Evolutionary conservation across 768 basidiomycete genomes (phyloP).

Genomic region (Boletus reticulatus): DNA sequence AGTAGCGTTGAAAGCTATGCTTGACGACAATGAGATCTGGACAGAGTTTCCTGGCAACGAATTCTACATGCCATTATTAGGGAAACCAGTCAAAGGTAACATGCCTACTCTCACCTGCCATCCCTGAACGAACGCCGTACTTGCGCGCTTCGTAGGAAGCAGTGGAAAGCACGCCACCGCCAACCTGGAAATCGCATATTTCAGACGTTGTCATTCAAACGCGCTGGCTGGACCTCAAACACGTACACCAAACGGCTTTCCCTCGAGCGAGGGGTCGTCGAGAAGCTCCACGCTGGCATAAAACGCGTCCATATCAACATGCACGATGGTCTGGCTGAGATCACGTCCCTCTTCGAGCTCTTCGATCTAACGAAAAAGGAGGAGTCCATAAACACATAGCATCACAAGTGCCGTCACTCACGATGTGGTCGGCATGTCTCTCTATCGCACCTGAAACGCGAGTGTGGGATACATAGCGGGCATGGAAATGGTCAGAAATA

Average conservation of each 20-base stretch:
- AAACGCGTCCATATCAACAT: slow-evolving; percentile 97
- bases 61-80: slow-evolving; percentile 46
- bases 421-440: slow-evolving; percentile 63
- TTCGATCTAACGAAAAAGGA: slow-evolving; percentile 39
- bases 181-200: slow-evolving; percentile 47
- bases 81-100: background rate
- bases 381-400: background rate
- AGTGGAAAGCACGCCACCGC: slow-evolving; percentile 80
- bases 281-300: slow-evolving; percentile 79
- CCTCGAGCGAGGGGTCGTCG: slow-evolving; percentile 57
- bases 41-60: slow-evolving; percentile 92
- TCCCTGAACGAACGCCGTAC: slow-evolving; percentile 89
- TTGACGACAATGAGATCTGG: slow-evolving; percentile 77
- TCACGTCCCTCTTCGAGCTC: slow-evolving; percentile 78
- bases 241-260: slow-evolving; percentile 72
- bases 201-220: slow-evolving; percentile 1
- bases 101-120: slow-evolving; percentile 67
- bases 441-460: slow-evolving; percentile 53
- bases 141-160: slow-evolving; percentile 92
- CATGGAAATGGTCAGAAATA: background rate
- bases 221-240: background rate
- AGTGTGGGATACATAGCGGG: background rate
- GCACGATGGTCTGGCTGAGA: slow-evolving; percentile 80
- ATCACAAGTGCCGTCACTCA: slow-evolving; percentile 35
- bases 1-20: slow-evolving; percentile 58